Percentiles rank a stretch among this genome's conserved stretches.
Conservation (phyloP, 768 basidiomycete genomes). For the Suillus spraguei region DNA sequence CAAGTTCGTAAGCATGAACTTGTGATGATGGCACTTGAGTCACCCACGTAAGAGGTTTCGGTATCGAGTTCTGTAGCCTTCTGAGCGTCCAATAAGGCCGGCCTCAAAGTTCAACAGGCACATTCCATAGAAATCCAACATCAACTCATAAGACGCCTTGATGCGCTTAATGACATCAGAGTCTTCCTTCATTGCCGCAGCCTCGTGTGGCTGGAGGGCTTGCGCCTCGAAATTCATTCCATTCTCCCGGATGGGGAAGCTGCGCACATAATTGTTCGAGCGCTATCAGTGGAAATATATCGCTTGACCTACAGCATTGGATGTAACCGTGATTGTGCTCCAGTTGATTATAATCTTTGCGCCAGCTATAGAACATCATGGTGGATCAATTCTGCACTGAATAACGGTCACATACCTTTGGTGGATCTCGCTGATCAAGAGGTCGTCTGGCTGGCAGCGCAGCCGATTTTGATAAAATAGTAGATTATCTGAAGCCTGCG, state of each 20-base stretch:
- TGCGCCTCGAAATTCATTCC: constrained; percentile 73
- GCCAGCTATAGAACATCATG: constrained; percentile 51
- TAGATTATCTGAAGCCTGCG: constrained; percentile 44
- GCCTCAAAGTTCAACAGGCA: constrained; percentile 56
- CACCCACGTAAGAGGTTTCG: constrained; percentile 67
- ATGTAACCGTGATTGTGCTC: constrained; percentile 75
- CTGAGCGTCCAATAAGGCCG: constrained; percentile 58
- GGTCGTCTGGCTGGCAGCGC: constrained; percentile 62
- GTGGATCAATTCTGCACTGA: constrained; percentile 2
- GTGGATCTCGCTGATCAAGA: constrained; percentile 65
- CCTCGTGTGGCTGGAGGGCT: constrained; percentile 68
- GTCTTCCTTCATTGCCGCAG: constrained; percentile 55
- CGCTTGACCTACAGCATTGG: constrained; percentile 65
- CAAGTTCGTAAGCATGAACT: constrained; percentile 5
- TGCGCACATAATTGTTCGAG: constrained; percentile 25
- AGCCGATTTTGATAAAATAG: constrained; percentile 61
- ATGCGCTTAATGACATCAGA: constrained; percentile 50
- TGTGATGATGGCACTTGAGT: neutral
- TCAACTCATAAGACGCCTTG: constrained; percentile 63
- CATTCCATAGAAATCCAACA: constrained; percentile 86
- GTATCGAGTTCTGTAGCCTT: constrained; percentile 57
- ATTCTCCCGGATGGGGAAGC: constrained; percentile 74
- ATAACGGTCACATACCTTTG: constrained; percentile 42
- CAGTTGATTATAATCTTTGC: constrained; percentile 59
- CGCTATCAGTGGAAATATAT: neutral